phyloP scores from a whole-genome alignment of 805 yeast species.

The Starmera pachycereana region DNA sequence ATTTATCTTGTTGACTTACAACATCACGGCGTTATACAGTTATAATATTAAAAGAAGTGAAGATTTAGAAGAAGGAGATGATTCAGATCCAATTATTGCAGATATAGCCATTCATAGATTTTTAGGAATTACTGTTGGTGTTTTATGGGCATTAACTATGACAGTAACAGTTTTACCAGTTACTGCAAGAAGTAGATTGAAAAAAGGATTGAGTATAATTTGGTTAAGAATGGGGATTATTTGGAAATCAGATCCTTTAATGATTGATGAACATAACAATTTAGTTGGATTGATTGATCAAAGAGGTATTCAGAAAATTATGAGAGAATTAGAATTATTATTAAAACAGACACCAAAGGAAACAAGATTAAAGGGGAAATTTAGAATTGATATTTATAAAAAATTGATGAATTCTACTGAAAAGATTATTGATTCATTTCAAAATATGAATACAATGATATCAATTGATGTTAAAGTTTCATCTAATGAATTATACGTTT shows the following conservation, averaged over 20 bases:
- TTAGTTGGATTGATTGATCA: constrained; percentile 18
- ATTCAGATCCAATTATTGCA: constrained; percentile 52
- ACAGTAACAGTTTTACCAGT: constrained; percentile 61
- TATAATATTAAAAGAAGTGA: constrained; percentile 55
- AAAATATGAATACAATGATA: constrained; percentile 61
- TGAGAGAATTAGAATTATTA: constrained; percentile 49
- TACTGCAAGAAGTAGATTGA: constrained; percentile 62
- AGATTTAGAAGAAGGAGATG: constrained; percentile 56
- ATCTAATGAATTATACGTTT: constrained; percentile 42
- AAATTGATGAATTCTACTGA: constrained; percentile 46
- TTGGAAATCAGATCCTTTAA: constrained; percentile 71
- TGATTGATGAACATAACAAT: constrained; percentile 22
- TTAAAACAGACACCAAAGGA: constrained; percentile 69
- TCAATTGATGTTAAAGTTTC: constrained; percentile 47
- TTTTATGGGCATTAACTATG: constrained; percentile 65
- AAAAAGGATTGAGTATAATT: constrained; percentile 51
- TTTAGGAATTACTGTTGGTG: constrained; percentile 61
- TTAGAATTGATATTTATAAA: constrained; percentile 44
- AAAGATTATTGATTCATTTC: constrained; percentile 61
- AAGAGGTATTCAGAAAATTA: constrained; percentile 38
- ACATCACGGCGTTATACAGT: constrained; percentile 67
- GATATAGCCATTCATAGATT: constrained; percentile 77
- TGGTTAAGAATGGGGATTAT: constrained; percentile 77
- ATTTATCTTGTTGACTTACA: constrained; percentile 65
- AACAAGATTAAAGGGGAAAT: constrained; percentile 62